Evolutionary conservation across 495 filamentous ascomycete species (phyloP).

Genomic region (Penicillium psychrofluorescens): DNA sequence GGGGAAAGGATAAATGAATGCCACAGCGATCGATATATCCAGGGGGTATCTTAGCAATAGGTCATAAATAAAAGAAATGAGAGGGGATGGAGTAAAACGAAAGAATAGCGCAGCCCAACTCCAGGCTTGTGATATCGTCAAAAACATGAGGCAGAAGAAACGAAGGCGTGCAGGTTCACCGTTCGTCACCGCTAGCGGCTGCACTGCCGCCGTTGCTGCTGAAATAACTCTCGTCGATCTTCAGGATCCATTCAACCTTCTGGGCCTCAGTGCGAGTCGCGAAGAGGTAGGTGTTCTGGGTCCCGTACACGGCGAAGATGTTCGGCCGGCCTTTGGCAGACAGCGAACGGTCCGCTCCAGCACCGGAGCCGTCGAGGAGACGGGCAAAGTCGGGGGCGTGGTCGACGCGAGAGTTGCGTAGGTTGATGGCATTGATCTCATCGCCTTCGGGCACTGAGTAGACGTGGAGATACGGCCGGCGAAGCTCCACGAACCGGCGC

Average conservation of each 20-base stretch:
- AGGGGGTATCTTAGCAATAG: constrained; percentile 18
- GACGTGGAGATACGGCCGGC: constrained; percentile 86
- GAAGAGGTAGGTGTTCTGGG: constrained; percentile 91
- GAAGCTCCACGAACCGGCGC: constrained; percentile 86
- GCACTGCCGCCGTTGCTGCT: constrained; percentile 28
- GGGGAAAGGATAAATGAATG: not conserved
- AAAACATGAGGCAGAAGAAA: constrained; percentile 12
- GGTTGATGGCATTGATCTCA: constrained; percentile 80
- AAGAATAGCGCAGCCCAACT: constrained; percentile 9
- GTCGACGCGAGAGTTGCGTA: constrained; percentile 79
- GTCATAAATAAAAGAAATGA: constrained; percentile 16
- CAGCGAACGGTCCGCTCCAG: constrained; percentile 18
- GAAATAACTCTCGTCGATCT: constrained; percentile 59
- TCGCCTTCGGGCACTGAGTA: constrained; percentile 78
- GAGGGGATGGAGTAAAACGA: constrained; percentile 1
- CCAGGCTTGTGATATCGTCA: constrained; percentile 16
- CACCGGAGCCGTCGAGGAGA: constrained; percentile 50
- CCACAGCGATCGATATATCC: constrained; percentile 32
- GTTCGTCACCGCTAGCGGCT: constrained; percentile 16
- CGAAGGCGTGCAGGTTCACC: constrained; percentile 4
- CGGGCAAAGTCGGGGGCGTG: constrained; percentile 79
- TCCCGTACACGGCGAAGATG: constrained; percentile 90
- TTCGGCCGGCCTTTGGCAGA: constrained; percentile 52
- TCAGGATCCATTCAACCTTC: constrained; percentile 90
- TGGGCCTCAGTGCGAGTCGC: constrained; percentile 78